phyloP scores from a whole-genome alignment of 257 asterid genomes.

The Salvia rosmarinus region DNA sequence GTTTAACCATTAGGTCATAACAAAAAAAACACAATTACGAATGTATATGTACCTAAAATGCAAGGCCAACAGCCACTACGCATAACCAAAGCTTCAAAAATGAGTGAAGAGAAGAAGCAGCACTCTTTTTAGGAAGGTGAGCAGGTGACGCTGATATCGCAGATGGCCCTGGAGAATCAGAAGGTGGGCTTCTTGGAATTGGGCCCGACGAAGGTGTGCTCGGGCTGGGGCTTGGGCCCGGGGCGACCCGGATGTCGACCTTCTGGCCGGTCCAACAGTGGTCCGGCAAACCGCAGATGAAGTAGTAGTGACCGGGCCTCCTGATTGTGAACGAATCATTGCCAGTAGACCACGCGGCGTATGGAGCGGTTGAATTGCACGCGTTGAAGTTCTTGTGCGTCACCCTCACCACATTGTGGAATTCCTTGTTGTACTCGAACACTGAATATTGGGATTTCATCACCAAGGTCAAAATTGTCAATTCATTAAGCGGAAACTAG shows the following conservation, averaged over 20 bases:
- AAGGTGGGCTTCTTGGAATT: slow-evolving; percentile 7
- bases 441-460: slow-evolving; percentile 32
- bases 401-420: slow-evolving; percentile 58
- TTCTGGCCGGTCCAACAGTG: slow-evolving; percentile 62
- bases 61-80: background rate
- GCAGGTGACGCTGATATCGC: background rate
- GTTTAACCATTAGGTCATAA: no score
- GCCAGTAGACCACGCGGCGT: slow-evolving; percentile 43
- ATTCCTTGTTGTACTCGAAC: slow-evolving; percentile 53
- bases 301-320: slow-evolving; percentile 55
- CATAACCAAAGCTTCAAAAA: slow-evolving; percentile 23
- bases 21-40: background rate
- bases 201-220: slow-evolving; percentile 20
- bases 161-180: background rate
- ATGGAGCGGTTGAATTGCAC: slow-evolving; percentile 49
- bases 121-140: slow-evolving; percentile 16
- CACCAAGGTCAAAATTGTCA: background rate
- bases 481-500: background rate
- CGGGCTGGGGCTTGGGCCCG: background rate
- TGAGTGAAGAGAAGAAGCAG: background rate
- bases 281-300: slow-evolving; percentile 51
- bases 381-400: slow-evolving; percentile 50
- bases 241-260: slow-evolving; percentile 54
- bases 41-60: background rate
- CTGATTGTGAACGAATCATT: slow-evolving; percentile 49